Conservation (phyloP, 805 yeast genomes). For the Wickerhamiella spandovensis region DNA sequence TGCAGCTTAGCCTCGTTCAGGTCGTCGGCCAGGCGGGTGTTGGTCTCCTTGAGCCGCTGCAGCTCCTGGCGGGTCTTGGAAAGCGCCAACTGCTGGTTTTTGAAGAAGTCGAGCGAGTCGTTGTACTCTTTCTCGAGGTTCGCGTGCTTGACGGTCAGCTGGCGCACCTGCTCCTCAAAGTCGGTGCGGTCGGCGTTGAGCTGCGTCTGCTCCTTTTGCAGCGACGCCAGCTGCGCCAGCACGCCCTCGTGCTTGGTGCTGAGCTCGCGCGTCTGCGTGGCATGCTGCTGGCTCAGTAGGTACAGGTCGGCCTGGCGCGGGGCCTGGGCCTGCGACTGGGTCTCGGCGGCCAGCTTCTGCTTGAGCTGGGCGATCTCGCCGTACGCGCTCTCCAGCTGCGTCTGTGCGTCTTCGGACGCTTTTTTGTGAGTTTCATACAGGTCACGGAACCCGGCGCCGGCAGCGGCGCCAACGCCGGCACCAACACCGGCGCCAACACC, state of each 20-base stretch:
- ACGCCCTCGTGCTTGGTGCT: conserved; percentile 1
- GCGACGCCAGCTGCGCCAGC: not conserved
- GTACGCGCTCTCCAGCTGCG: conserved; percentile 22
- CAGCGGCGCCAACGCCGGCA: not conserved
- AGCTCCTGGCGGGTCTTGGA: conserved; percentile 61
- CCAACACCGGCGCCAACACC: conserved; percentile 2
- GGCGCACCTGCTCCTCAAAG: conserved; percentile 27
- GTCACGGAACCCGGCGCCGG: conserved; percentile 8
- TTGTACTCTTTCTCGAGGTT: conserved; percentile 54
- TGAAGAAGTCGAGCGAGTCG: conserved; percentile 56
- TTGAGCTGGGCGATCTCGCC: conserved; percentile 15
- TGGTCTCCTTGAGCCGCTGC: conserved; percentile 41
- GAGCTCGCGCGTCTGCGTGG: conserved; percentile 3
- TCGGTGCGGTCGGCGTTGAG: conserved; percentile 3
- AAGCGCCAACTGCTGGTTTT: conserved; percentile 63
- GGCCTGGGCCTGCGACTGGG: conserved; percentile 12
- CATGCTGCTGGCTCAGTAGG: conserved; percentile 11
- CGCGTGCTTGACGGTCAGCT: conserved; percentile 24
- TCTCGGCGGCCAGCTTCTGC: conserved; percentile 17
- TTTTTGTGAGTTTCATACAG: conserved; percentile 20
- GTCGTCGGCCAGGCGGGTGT: conserved; percentile 47
- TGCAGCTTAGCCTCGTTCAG: conserved; percentile 52
- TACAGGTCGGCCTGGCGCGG: conserved; percentile 17
- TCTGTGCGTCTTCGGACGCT: conserved; percentile 21
- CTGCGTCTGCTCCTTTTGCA: conserved; percentile 1